A percentile compares a stretch with the other conserved stretches of the same genome.
Conservation (phyloP, 257 asterid genomes). For the Nicotiana noctiflora region DNA sequence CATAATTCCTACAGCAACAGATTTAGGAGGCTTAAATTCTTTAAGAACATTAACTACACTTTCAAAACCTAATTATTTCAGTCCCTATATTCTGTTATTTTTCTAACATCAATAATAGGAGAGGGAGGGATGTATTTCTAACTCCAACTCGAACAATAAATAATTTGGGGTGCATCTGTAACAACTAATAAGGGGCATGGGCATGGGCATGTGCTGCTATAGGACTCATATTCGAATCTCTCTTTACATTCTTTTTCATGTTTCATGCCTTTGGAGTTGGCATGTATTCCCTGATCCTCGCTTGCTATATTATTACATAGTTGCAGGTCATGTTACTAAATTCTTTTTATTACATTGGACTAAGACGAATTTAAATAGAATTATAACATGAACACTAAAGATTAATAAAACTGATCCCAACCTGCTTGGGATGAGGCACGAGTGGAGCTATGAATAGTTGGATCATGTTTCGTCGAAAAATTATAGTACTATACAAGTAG, state of each 20-base stretch:
- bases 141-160: no score
- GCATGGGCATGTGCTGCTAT: not conserved
- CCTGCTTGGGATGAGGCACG: not conserved
- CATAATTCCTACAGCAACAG: no score
- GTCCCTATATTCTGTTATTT: no score
- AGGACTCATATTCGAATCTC: not conserved
- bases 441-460: not conserved
- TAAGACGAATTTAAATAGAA: not conserved
- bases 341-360: not conserved
- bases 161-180: not conserved
- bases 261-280: constrained; percentile 2
- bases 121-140: not conserved
- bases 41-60: no score
- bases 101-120: not conserved
- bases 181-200: constrained; percentile 6
- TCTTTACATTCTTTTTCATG: not conserved
- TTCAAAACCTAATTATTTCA: no score
- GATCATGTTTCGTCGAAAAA: not conserved
- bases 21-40: no score
- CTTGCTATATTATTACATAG: not conserved
- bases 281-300: not conserved
- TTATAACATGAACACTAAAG: not conserved
- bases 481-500: not conserved
- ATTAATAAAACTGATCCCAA: not conserved
- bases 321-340: not conserved